Conservation (phyloP, 163 green algal species). For the Prototheca cutis region DNA sequence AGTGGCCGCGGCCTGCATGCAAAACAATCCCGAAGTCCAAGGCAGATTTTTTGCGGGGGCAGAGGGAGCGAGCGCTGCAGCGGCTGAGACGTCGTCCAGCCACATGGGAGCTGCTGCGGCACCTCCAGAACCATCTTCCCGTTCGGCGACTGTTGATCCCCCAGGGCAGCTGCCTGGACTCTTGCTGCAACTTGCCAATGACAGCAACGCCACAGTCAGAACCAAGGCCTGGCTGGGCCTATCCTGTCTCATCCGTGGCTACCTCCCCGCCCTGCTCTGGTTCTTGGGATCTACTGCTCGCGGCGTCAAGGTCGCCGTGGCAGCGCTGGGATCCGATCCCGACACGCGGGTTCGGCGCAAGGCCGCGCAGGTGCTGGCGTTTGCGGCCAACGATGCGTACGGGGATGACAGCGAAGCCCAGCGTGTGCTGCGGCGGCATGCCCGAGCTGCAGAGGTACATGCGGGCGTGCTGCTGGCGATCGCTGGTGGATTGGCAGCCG, state of each 20-base stretch:
- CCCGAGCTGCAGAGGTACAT: no score
- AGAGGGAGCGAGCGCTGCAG: no score
- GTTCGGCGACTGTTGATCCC: no score
- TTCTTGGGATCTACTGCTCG: conserved; percentile 29
- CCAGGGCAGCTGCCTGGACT: not conserved
- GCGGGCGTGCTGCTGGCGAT: conserved; percentile 7
- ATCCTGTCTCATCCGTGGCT: conserved; percentile 45
- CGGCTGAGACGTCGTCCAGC: no score
- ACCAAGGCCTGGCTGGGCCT: conserved; percentile 48
- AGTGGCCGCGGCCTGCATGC: conserved; percentile 64
- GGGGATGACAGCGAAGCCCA: no score
- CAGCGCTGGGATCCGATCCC: conserved; percentile 15
- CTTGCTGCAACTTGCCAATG: conserved; percentile 6
- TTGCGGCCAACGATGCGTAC: conserved; percentile 6
- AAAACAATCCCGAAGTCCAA: conserved; percentile 75
- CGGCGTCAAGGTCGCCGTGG: conserved; percentile 27
- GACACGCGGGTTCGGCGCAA: not conserved
- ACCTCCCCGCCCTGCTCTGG: conserved; percentile 18
- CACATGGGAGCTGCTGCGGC: no score
- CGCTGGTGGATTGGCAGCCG: not conserved
- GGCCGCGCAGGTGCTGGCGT: conserved; percentile 4
- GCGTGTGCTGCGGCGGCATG: no score
- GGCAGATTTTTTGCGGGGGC: not conserved
- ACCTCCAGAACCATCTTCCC: no score
- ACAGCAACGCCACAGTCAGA: conserved; percentile 23